These are phyloP conservation scores for Rhynchospora pubera DNA, from an alignment of 176 grass and related monocot species.

Conservation along the genomic window DNA sequence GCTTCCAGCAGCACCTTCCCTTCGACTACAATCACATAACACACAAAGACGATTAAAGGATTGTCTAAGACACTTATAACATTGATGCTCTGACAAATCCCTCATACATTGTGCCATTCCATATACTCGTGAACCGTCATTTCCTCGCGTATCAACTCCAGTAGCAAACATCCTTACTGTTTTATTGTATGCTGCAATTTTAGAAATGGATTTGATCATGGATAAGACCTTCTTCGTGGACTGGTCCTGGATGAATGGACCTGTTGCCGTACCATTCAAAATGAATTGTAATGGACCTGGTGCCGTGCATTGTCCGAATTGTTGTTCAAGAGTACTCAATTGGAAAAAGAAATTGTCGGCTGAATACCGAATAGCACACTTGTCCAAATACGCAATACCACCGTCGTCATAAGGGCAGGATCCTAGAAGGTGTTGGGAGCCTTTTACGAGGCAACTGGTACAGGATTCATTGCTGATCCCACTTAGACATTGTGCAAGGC, in stretches of 20 bases:
- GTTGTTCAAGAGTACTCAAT: background rate
- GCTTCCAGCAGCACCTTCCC: background rate
- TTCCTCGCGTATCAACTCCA: background rate
- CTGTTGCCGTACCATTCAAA: background rate
- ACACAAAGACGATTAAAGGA: background rate
- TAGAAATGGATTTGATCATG: background rate
- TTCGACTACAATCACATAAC: background rate
- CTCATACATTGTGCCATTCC: background rate
- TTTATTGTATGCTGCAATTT: background rate
- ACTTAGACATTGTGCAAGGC: slow-evolving; percentile 40
- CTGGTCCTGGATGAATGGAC: background rate
- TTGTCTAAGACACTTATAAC: background rate
- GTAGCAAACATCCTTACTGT: background rate
- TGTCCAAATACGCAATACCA: slow-evolving; percentile 32
- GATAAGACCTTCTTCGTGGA: background rate
- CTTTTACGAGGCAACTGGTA: slow-evolving; percentile 23
- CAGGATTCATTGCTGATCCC: slow-evolving; percentile 28
- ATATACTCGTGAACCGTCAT: background rate
- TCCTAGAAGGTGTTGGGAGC: background rate
- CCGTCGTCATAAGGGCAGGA: slow-evolving; percentile 14
- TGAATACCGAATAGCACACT: slow-evolving; percentile 37
- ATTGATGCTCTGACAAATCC: background rate
- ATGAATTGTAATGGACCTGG: too few relatives aligned
- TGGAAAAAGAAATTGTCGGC: slow-evolving; percentile 19
- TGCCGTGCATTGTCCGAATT: background rate